These are phyloP conservation scores for Coriaria nepalensis DNA, from an alignment of 306 rosid genomes.

Conservation along the genomic window DNA sequence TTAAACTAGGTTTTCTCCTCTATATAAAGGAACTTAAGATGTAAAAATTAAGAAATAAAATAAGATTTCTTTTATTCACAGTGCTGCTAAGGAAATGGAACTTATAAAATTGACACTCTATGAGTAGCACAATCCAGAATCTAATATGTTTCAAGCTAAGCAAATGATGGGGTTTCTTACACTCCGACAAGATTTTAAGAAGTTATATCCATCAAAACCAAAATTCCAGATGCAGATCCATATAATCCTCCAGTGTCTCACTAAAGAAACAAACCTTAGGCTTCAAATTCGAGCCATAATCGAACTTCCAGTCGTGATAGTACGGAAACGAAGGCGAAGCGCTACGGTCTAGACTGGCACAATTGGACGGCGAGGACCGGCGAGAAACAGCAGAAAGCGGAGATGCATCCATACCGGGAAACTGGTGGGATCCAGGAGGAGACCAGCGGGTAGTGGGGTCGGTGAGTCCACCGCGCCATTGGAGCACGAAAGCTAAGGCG, in stretches of 20 bases:
- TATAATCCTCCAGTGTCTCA: background rate
- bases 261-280: constrained; percentile 53
- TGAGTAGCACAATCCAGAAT: too few relatives aligned
- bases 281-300: constrained; percentile 39
- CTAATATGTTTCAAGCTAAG: too few relatives aligned
- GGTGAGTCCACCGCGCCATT: constrained; percentile 93
- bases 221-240: constrained; percentile 7
- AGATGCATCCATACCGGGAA: constrained; percentile 90
- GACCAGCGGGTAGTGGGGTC: constrained; percentile 68
- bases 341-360: constrained; percentile 58
- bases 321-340: constrained; percentile 65
- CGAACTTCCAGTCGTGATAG: constrained; percentile 70
- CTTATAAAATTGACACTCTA: too few relatives aligned
- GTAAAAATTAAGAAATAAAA: too few relatives aligned
- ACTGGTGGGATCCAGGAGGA: constrained; percentile 63
- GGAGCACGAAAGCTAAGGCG: constrained; percentile 74
- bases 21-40: too few relatives aligned
- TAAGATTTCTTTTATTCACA: too few relatives aligned
- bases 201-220: background rate
- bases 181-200: too few relatives aligned
- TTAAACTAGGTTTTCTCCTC: too few relatives aligned
- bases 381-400: constrained; percentile 48
- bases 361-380: constrained; percentile 35
- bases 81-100: too few relatives aligned
- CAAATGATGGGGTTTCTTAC: too few relatives aligned